Percentiles rank a stretch among this genome's conserved stretches.
Conservation (phyloP, 2,329 filamentous ascomycete genomes). For the Aspergillus caelatus region DNA sequence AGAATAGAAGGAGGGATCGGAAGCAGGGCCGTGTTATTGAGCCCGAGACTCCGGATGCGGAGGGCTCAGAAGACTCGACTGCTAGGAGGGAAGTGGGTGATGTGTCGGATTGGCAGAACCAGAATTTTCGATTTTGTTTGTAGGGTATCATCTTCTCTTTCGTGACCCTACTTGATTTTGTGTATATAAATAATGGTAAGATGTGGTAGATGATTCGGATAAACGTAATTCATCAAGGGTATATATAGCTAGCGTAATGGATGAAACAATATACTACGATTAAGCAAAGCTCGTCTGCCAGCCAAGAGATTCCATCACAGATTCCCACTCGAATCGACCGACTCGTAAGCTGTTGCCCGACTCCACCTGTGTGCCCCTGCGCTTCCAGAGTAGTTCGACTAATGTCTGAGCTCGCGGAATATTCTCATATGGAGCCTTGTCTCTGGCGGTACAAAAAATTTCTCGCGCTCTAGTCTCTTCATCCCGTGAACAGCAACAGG, state of each 20-base stretch:
- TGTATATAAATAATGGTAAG: no score
- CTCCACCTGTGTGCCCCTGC: not conserved
- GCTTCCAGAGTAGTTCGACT: not conserved
- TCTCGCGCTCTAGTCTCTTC: not conserved
- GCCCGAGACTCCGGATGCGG: constrained; percentile 5
- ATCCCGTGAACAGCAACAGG: not conserved
- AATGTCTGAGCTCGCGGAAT: not conserved
- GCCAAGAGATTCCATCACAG: not conserved
- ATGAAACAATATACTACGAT: not conserved
- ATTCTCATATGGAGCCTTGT: not conserved
- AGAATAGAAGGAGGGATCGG: constrained; percentile 10
- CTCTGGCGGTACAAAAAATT: not conserved
- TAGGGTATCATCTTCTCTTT: not conserved
- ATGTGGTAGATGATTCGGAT: not conserved
- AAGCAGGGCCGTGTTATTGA: constrained; percentile 12
- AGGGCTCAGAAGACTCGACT: not conserved
- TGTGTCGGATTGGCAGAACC: constrained; percentile 14
- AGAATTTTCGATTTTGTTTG: constrained; percentile 12
- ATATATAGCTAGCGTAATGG: not conserved
- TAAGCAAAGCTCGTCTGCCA: not conserved
- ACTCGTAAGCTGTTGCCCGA: not conserved
- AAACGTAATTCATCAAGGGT: not conserved
- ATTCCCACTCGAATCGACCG: not conserved
- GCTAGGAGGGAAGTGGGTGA: not conserved
- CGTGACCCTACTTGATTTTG: no score